Base-by-base conservation (phyloP, 2,329 filamentous ascomycete genomes). In the Basipetospora chlamydospora region DNA sequence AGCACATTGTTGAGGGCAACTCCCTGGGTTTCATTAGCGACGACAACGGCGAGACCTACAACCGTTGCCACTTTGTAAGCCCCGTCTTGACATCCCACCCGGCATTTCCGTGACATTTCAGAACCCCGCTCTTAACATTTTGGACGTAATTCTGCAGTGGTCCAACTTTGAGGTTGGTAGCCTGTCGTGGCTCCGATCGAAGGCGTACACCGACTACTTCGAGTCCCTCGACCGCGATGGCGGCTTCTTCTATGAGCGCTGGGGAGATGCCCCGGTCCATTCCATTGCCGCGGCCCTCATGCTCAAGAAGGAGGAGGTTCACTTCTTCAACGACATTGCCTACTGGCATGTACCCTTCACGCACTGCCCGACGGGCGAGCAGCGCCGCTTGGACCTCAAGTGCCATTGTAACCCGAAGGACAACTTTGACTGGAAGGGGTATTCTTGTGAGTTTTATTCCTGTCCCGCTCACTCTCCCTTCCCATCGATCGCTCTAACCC, bases 371-470 rank as follows among this genome's bases (percentile, higher is more conserved):
- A 94, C 86, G 1, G 82, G 80, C 38, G 85, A 96, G 60, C 71
- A 94, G 61, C 75, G 72, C 37, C 76, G 87, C 45, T 58, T 87
- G 38, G 80, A 94, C 46, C 74, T 88, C 46, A 87, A 83, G 55
- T 98, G 90, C 59, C 80, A 87, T 59, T 98, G 90, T 63, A 86
- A 98, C 53, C 88, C 90, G 6, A 78, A 80, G 51, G 83, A 96
- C 41, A 98, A 98, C 66, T 98, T 98, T 67, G 90, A 98, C 61
- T 98, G 92, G 92, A 95, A 94, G 60, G 82, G 83, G 36, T 96
- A 95, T 57, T 94, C 85, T 56, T 96, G 87, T 92, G 73, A 66
- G 83, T 66, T 5, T 13, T 15, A n/a, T n/a, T n/a, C 42, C 51
- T 34, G 35, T 39, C 45, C 41, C 41, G 29, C 11, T 35, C 12